Evolutionary conservation across 306 rosid species (phyloP).

Genomic region (Casuarina equisetifolia): DNA sequence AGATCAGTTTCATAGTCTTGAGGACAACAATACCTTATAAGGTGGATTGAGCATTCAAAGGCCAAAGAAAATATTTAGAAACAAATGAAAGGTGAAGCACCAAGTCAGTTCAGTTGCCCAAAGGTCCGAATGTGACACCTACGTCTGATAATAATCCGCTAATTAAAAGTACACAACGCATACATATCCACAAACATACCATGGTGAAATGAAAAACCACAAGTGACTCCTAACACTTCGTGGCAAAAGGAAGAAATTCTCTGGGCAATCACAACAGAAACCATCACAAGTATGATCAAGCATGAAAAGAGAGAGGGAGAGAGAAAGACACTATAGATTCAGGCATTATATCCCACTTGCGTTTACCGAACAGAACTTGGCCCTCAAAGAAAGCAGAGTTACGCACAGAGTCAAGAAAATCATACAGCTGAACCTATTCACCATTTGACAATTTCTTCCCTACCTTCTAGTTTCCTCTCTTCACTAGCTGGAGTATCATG

Average conservation of each 20-base stretch:
- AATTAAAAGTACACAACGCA: not conserved
- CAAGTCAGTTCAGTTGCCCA: not conserved
- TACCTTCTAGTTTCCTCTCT: not conserved
- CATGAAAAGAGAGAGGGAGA: not conserved
- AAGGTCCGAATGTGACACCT: not conserved
- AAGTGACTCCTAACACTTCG: not conserved
- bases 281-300: not conserved
- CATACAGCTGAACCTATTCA: not conserved
- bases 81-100: not conserved
- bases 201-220: no score
- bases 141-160: not conserved
- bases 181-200: not conserved
- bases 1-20: not conserved
- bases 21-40: not conserved
- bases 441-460: not conserved
- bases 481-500: not conserved
- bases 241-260: not conserved
- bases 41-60: not conserved
- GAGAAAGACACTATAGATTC: not conserved
- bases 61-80: not conserved
- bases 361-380: not conserved
- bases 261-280: not conserved
- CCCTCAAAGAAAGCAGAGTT: not conserved
- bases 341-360: not conserved
- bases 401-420: not conserved